Conservation (phyloP, 169 alveolate genomes). For the Eimeria sp. region DNA sequence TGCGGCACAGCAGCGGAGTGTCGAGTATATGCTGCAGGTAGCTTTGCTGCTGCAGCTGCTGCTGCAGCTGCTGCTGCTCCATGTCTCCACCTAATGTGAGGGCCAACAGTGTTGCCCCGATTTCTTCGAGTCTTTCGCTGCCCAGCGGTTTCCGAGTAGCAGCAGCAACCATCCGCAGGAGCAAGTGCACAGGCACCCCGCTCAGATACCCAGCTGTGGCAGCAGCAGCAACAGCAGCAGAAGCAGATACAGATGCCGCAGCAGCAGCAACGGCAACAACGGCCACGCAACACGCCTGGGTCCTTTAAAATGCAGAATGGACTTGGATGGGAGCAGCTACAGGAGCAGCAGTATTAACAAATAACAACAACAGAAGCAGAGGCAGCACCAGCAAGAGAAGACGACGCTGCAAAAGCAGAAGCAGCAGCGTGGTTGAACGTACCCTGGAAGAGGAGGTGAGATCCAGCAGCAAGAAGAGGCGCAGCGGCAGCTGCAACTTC, state of each 20-base stretch:
- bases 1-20: conserved; percentile 39
- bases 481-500: conserved; percentile 50
- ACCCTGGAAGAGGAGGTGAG: conserved; percentile 22
- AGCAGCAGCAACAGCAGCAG: neutral
- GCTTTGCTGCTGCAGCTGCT: conserved; percentile 38
- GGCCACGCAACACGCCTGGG: neutral
- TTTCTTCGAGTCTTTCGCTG: conserved; percentile 47
- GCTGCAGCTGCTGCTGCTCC: conserved; percentile 59
- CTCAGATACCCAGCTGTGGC: conserved; percentile 55
- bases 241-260: neutral
- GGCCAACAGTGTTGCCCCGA: conserved; percentile 39
- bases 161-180: conserved; percentile 54
- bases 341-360: conserved; percentile 4
- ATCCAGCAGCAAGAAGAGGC: neutral
- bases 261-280: neutral
- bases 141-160: conserved; percentile 17
- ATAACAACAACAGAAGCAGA: neutral
- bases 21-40: conserved; percentile 40
- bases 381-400: conserved; percentile 38
- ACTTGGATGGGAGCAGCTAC: neutral
- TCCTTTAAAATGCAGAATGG: neutral
- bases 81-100: conserved; percentile 35
- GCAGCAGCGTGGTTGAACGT: neutral
- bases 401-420: conserved; percentile 39
- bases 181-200: conserved; percentile 45